Percentiles rank a stretch among this genome's conserved stretches.
Evolutionary conservation across 2,329 filamentous ascomycete species (phyloP).

Genomic region (Neonectria neomacrospora): DNA sequence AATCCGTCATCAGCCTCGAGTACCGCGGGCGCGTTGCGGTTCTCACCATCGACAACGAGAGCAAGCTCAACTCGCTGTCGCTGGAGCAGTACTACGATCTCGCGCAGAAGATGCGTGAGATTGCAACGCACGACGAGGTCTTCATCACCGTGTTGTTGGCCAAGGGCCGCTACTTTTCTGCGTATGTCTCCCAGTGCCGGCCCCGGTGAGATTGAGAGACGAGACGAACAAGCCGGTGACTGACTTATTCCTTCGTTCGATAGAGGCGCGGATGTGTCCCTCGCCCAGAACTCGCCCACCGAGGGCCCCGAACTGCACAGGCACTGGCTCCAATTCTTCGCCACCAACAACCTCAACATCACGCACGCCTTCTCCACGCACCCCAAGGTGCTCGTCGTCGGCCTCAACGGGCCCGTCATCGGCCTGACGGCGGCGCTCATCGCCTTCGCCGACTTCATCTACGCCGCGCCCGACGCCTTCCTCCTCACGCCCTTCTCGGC

Average conservation of each 20-base stretch:
- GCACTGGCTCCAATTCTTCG: conserved; percentile 76
- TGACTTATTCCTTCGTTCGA: conserved; percentile 14
- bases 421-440: conserved; percentile 88
- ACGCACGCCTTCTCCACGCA: conserved; percentile 93
- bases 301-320: conserved; percentile 53
- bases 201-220: not conserved
- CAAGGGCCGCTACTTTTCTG: conserved; percentile 87
- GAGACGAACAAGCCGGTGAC: not conserved
- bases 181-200: conserved; percentile 65
- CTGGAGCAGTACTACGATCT: conserved; percentile 81
- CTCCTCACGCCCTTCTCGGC: conserved; percentile 92
- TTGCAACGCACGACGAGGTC: conserved; percentile 82
- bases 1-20: conserved; percentile 51
- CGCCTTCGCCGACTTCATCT: conserved; percentile 91
- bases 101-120: conserved; percentile 76
- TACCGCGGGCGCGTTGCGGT: conserved; percentile 65
- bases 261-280: conserved; percentile 83
- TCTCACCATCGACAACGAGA: conserved; percentile 85
- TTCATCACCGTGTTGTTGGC: conserved; percentile 86
- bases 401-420: conserved; percentile 90
- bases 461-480: conserved; percentile 83
- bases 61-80: conserved; percentile 87
- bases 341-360: conserved; percentile 87
- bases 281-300: conserved; percentile 57
- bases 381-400: conserved; percentile 91